Base-by-base conservation (phyloP, 306 rosid genomes). In the Vicia faba region DNA sequence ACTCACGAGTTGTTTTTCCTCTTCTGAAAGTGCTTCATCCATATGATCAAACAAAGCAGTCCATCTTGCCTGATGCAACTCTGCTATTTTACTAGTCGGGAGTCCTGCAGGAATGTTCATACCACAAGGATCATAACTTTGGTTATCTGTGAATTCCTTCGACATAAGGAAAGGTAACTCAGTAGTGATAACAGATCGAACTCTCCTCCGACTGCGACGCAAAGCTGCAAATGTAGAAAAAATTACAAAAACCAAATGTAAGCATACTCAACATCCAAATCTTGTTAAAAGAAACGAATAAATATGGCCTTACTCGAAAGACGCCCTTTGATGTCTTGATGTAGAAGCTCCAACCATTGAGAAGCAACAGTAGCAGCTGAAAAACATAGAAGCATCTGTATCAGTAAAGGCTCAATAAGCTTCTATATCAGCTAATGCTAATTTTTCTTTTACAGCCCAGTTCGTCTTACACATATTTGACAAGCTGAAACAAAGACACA, bases 291-390 rank as follows among this genome's bases (percentile, higher is more conserved):
- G 64, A 64, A 45, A 65, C 25, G 20, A 61, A 29, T 39, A 46
- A 58, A 72, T 50, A 69, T 41, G 68, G 69, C 31, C 20, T 72
- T 84, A 90, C 99, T 92, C 5, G 83, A 75, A 79, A 95, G 97
- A 54, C 99, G 97, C 44, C 97, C 96, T 82, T 85, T 84, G 68
- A 87, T 77, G 68, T 95, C 99, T 78, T 85, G 97, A 61, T 78
- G 84, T 60, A 87, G 80, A 72, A 95, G 96, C 65, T 87, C 97
- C 88, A 95, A 77, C 99, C 99, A 90, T 49, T 85, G 95, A 59
- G 97, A 95, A 78, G 99, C 99, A 79, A 91, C 86, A 0, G 90
- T 82, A 55, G 99, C 99, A 81, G 99, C 99, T 93, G 95, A 58
- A 79, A 79, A 77, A 78, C 75, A 83, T 25, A 46, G 14, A 81